phyloP scores from a whole-genome alignment of 768 basidiomycete genomes.

The Phylloporus sp. region DNA sequence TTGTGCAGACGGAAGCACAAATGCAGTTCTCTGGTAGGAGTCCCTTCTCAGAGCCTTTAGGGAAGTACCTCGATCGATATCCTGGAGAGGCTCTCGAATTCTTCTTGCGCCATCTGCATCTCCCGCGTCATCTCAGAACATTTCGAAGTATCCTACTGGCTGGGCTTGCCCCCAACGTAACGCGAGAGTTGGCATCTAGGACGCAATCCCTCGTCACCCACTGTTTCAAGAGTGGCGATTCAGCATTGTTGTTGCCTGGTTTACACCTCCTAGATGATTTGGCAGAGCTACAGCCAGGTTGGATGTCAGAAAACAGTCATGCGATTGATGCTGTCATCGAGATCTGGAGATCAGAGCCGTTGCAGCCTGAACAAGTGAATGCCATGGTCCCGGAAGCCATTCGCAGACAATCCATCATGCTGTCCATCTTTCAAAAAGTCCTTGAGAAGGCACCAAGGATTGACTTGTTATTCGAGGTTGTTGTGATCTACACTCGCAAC shows the following conservation, averaged over 20 bases:
- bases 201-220: constrained; percentile 48
- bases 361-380: constrained; percentile 41
- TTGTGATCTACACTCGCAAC: constrained; percentile 72
- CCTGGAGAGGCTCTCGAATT: constrained; percentile 80
- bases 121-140: constrained; percentile 77
- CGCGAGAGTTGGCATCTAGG: constrained; percentile 60
- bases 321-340: constrained; percentile 68
- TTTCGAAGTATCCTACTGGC: constrained; percentile 79
- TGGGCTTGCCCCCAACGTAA: constrained; percentile 68
- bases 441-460: constrained; percentile 70
- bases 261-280: constrained; percentile 77
- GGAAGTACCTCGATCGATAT: constrained; percentile 88
- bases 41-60: constrained; percentile 90
- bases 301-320: constrained; percentile 64
- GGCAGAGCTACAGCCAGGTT: constrained; percentile 55
- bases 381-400: constrained; percentile 44
- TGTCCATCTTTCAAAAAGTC: constrained; percentile 72
- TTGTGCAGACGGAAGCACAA: constrained; percentile 88
- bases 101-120: constrained; percentile 73
- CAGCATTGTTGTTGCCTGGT: constrained; percentile 56
- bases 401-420: constrained; percentile 59
- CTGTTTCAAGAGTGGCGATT: constrained; percentile 48
- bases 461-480: constrained; percentile 84
- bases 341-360: constrained; percentile 59
- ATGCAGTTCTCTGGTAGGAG: constrained; percentile 87